Evolutionary conservation across 495 filamentous ascomycete genomes (phyloP), one percentile per base, ranked within the genome.

Genomic region (Podospora bellae-mahoneyi): DNA sequence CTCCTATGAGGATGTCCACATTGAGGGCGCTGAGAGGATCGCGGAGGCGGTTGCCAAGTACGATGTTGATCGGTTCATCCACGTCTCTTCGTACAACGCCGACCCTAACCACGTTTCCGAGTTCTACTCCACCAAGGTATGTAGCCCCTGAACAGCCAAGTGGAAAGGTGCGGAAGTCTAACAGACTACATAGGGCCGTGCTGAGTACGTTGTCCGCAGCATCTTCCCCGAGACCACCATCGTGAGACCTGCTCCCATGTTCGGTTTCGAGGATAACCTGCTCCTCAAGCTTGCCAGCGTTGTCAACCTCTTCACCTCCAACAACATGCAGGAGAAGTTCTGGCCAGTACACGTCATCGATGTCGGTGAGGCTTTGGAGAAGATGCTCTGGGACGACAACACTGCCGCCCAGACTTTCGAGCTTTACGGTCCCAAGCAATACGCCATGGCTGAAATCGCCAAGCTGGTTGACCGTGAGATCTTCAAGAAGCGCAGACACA

Each of bases 221-320:
- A 97, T 99, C 78, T 99, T 94, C 83, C 96, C 95, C 15, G 95
- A 99, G 80, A 97, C 95, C 20, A 99, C 96, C 62, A 96, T 99
- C 74, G 95, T 99, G 72, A 89, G 95, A 61, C 95, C 95, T 54
- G 90, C 94, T 10, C 95, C 95, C 16, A 86, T 97, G 80, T 99
- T 93, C 77, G 95, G 95, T 55, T 94, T 90, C 78, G 95, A 99
- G 77, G 95, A 99, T 79, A 88, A 88, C 69, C 88, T 99, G 53
- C 89, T 99, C 39, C 88, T 94, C 79, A 91, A 84, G 75, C 88
- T 98, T 60, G 95, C 94, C 60, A 83, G 88, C 61, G 81, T 87
- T 27, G 85, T 84, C 66, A 97, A 96, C 77, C 67, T 96, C 59
- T 86, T 98, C 76, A 97, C 92, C 23, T 84, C 92, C 62, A 99